phyloP scores from a whole-genome alignment of 225 moss, liverwort and hornwort species.

The Thuidium tamariscinum region DNA sequence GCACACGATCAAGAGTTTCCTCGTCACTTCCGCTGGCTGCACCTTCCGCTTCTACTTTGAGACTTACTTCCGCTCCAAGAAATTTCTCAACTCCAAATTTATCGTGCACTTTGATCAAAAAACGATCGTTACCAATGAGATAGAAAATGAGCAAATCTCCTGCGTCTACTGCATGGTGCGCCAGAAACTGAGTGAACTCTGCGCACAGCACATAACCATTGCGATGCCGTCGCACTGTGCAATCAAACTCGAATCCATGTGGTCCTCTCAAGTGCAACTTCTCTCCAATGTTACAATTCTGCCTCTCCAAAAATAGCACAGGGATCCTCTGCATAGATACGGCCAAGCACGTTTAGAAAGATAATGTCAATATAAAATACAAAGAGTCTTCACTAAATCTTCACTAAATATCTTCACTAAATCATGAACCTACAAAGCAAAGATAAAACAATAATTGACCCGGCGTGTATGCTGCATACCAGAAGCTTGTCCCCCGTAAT shows the following conservation, averaged over 20 bases:
- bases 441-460: background rate
- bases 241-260: slow-evolving; percentile 2
- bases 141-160: slow-evolving; percentile 8
- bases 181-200: background rate
- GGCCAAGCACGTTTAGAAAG: background rate
- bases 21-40: background rate
- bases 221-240: background rate
- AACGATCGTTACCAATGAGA: background rate
- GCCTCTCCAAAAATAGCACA: slow-evolving; percentile 2
- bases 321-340: slow-evolving; percentile 11
- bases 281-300: background rate
- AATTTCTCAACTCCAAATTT: background rate
- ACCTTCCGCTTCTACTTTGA: background rate
- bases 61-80: background rate
- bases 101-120: background rate
- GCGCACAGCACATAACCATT: background rate
- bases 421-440: background rate
- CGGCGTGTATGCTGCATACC: background rate
- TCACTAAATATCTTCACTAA: background rate
- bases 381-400: background rate
- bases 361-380: background rate
- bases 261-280: background rate
- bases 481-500: background rate
- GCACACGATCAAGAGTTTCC: background rate
- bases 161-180: background rate